Conservation (phyloP, 306 rosid genomes). For the Chamaecrista fasciculata region DNA sequence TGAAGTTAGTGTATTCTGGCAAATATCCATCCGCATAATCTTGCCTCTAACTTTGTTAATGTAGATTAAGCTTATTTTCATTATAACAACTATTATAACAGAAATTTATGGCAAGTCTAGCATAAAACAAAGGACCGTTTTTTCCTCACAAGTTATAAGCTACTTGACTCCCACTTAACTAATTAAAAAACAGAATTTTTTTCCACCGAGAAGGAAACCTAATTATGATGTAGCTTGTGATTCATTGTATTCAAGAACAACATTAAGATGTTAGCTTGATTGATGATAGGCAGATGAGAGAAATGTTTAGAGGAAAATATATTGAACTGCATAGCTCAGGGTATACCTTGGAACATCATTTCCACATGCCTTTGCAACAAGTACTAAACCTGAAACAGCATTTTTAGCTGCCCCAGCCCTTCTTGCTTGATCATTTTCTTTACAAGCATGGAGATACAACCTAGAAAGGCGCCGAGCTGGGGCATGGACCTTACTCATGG, state of each 20-base stretch:
- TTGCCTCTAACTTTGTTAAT: neutral
- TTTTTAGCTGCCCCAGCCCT: conserved; percentile 85
- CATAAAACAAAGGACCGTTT: neutral
- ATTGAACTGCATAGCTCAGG: conserved; percentile 10
- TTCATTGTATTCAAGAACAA: conserved; percentile 5
- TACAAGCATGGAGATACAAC: conserved; percentile 83
- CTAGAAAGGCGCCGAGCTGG: conserved; percentile 97
- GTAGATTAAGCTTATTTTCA: conserved; percentile 18
- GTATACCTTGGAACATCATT: conserved; percentile 92
- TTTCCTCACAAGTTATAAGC: neutral
- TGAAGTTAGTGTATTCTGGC: conserved; percentile 14
- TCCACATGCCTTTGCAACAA: conserved; percentile 97
- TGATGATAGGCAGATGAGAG: conserved; percentile 7
- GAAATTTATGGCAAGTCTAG: conserved; percentile 20
- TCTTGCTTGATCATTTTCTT: conserved; percentile 56
- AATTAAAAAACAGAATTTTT: neutral
- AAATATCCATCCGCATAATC: conserved; percentile 15
- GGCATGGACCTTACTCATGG: conserved; percentile 94
- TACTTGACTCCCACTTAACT: neutral
- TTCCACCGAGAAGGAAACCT: neutral
- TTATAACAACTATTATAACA: neutral
- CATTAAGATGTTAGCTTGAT: conserved; percentile 16
- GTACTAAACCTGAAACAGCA: conserved; percentile 86
- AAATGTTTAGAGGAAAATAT: conserved; percentile 6
- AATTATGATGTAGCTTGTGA: conserved; percentile 11